Base-by-base conservation (phyloP, 257 asterid genomes). In the Capsicum rhomboideum region DNA sequence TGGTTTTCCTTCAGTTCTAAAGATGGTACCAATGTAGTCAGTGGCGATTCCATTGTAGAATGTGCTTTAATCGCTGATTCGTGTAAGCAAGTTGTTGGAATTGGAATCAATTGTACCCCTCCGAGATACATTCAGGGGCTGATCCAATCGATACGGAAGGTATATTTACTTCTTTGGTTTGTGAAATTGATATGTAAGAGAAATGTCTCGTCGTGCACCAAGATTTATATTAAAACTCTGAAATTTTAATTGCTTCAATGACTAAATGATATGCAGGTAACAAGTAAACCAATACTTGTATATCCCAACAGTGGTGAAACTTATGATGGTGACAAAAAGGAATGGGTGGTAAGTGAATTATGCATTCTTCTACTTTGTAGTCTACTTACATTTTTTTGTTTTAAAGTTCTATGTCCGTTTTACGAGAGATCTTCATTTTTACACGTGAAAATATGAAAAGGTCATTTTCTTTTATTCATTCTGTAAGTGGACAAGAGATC, bases 271-370 rank as follows among this genome's bases (percentile, higher is more conserved):
- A 69, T 89, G 79, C 92, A 93, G 98, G 97, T 85, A 61, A 93
- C 98, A 1, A 58, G 55, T 9, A 95, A 95, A 84, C 97, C 98
- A 2, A 88, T 95, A 84, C 90, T 94, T 53, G 81, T 93, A 86
- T 95, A 95, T 87, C 99, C 98, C 3, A 95, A 95, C 87, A 94
- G 92, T n/a, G 98, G 99, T 0, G 98, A 95, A 86, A 91, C 97
- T 21, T 95, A 95, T 69, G 97, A 93, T 85, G 90, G 88, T n/a
- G 85, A 49, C 46, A 88, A 52, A 82, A 95, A 95, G 89, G 92
- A 95, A 83, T 94, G 99, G 97, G 88, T 90, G 93, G 98, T 95
- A 83, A 90, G 91, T 40, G 44, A 40, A 40, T 40, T 40, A 40
- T 40, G 7, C 44, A 40, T 37, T 5, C 42, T 0, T 40, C 40